Conservation (phyloP, 139 green algal species). For the Monoraphidium neglectum region DNA sequence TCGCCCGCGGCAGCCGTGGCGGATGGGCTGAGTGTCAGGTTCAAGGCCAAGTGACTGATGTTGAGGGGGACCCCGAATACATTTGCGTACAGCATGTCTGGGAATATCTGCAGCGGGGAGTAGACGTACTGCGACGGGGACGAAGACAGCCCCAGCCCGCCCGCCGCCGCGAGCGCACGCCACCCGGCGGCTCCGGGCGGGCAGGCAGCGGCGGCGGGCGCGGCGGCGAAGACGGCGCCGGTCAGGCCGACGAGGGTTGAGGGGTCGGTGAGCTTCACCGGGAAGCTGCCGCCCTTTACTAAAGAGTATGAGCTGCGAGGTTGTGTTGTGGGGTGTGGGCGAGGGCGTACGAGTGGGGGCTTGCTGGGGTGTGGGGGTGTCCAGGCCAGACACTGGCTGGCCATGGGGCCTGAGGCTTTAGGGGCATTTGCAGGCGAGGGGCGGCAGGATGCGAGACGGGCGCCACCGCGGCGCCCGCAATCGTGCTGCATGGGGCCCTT, state of each 20-base stretch:
- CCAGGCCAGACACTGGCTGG: too few species aligned
- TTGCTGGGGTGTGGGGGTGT: too few species aligned
- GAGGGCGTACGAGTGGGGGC: too few species aligned
- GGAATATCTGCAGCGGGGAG: conserved; percentile 8
- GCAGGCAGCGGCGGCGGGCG: neutral
- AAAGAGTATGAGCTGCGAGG: too few species aligned
- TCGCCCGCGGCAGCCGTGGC: neutral
- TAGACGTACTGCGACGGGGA: conserved; percentile 14
- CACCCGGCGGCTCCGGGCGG: neutral
- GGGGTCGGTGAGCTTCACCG: neutral
- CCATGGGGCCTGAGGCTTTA: too few species aligned
- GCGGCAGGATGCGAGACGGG: too few species aligned
- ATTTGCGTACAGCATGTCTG: neutral
- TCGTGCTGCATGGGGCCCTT: too few species aligned
- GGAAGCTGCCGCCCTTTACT: neutral
- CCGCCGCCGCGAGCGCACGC: neutral
- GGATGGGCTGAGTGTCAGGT: conserved; percentile 8
- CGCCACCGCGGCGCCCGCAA: too few species aligned
- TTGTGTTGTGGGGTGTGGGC: too few species aligned
- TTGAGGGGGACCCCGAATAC: conserved; percentile 32
- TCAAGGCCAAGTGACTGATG: conserved; percentile 13
- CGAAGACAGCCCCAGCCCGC: neutral
- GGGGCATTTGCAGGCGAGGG: too few species aligned
- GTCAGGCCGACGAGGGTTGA: neutral
- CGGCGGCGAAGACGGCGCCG: conserved; percentile 4